Conservation (phyloP, 257 asterid species). For the Nicotiana benthamiana region DNA sequence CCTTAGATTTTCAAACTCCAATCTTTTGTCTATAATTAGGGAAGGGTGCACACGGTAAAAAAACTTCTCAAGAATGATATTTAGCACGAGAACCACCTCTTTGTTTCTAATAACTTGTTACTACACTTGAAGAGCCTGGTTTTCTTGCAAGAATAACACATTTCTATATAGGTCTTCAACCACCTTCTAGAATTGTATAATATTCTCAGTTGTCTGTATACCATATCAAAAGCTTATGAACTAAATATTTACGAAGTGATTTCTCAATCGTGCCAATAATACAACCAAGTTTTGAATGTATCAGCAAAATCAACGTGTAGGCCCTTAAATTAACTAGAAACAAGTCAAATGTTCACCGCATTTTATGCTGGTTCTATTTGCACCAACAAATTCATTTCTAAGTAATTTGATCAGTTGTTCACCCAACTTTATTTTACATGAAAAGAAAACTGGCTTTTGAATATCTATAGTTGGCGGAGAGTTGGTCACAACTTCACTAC, state of each 20-base stretch:
- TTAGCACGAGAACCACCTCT: background rate
- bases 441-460: background rate
- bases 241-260: background rate
- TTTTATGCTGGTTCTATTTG: background rate
- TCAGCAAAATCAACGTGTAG: background rate
- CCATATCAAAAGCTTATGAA: background rate
- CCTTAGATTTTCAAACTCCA: background rate
- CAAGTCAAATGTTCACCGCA: background rate
- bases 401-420: background rate
- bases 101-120: background rate
- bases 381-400: background rate
- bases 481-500: background rate
- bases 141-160: background rate
- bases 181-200: background rate
- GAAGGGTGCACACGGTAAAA: background rate
- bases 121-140: background rate
- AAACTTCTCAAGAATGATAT: background rate
- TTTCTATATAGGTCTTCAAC: slow-evolving; percentile 1
- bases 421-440: background rate
- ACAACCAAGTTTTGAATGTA: background rate
- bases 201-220: background rate
- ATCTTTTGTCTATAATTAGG: background rate
- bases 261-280: background rate
- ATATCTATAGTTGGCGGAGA: background rate
- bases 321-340: background rate